A percentile compares a stretch with the other conserved stretches of the same genome.
Evolutionary conservation across 768 basidiomycete species (phyloP).

Genomic region (Tylopilus cervinicoccineus): DNA sequence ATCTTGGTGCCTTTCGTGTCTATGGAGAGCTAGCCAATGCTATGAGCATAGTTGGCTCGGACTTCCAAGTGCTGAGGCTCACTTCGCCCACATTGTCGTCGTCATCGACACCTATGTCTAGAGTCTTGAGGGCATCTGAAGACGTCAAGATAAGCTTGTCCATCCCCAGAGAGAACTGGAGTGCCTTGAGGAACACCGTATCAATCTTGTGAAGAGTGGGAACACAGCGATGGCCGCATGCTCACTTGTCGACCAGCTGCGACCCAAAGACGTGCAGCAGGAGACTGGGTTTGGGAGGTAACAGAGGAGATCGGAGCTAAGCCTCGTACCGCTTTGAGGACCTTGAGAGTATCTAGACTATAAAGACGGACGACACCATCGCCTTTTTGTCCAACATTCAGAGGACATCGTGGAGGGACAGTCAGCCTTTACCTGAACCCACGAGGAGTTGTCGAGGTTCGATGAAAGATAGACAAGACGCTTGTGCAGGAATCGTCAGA

Average conservation of each 20-base stretch:
- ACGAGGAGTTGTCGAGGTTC: conserved; percentile 48
- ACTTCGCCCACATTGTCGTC: conserved; percentile 72
- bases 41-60: conserved; percentile 24
- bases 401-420: neutral
- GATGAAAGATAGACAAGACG: conserved; percentile 52
- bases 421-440: conserved; percentile 52
- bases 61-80: conserved; percentile 3
- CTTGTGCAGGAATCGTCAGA: conserved; percentile 44
- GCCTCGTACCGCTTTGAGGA: conserved; percentile 58
- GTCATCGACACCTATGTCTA: conserved; percentile 48
- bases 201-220: neutral
- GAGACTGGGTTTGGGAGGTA: conserved; percentile 39
- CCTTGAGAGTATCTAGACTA: conserved; percentile 52
- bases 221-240: neutral
- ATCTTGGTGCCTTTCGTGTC: conserved; percentile 49
- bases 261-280: conserved; percentile 55
- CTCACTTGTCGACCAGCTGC: conserved; percentile 58
- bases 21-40: conserved; percentile 57
- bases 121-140: conserved; percentile 43
- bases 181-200: conserved; percentile 10
- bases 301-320: conserved; percentile 65
- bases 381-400: conserved; percentile 34
- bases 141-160: conserved; percentile 50
- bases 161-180: conserved; percentile 43
- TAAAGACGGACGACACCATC: conserved; percentile 73